phyloP scores from a whole-genome alignment of 2,329 filamentous ascomycete species.

The Hirsutella rhossiliensis region DNA sequence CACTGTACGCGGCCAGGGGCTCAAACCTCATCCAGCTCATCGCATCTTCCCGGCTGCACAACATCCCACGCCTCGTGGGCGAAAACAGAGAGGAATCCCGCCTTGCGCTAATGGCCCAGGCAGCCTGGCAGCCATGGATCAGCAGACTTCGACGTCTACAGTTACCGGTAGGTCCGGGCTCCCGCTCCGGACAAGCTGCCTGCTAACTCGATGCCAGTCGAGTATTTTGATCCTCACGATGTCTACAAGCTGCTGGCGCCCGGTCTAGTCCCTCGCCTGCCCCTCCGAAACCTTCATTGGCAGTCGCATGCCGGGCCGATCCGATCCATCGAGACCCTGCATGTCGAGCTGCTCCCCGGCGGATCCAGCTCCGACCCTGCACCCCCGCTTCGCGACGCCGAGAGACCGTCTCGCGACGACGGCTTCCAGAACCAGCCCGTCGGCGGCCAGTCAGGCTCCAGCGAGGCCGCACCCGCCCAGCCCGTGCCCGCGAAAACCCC shows the following conservation, averaged over 20 bases:
- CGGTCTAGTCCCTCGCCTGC: slow-evolving; percentile 66
- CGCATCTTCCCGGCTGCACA: background rate
- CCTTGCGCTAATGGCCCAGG: background rate
- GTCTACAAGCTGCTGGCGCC: slow-evolving; percentile 74
- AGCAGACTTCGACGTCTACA: slow-evolving; percentile 1
- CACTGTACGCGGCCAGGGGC: no score
- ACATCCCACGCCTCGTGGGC: background rate
- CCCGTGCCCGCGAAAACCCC: slow-evolving; percentile 19
- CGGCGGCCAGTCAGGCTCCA: slow-evolving; percentile 25
- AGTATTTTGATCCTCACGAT: slow-evolving; percentile 89
- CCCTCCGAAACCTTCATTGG: slow-evolving; percentile 89
- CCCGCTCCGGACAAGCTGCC: background rate
- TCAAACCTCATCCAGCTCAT: background rate
- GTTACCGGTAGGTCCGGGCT: background rate
- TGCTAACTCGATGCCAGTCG: slow-evolving; percentile 45
- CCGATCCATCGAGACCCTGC: slow-evolving; percentile 84
- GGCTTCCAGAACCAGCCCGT: slow-evolving; percentile 48
- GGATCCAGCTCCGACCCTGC: slow-evolving; percentile 31
- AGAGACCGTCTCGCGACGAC: slow-evolving; percentile 32
- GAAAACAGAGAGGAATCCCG: background rate
- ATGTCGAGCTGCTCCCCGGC: slow-evolving; percentile 72
- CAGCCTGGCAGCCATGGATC: background rate
- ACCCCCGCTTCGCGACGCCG: slow-evolving; percentile 17
- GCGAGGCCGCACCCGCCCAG: slow-evolving; percentile 24
- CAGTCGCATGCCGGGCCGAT: slow-evolving; percentile 86